These are phyloP conservation scores for Elsinoe perseae DNA, from an alignment of 2,329 filamentous ascomycete species.

Conservation along the genomic window DNA sequence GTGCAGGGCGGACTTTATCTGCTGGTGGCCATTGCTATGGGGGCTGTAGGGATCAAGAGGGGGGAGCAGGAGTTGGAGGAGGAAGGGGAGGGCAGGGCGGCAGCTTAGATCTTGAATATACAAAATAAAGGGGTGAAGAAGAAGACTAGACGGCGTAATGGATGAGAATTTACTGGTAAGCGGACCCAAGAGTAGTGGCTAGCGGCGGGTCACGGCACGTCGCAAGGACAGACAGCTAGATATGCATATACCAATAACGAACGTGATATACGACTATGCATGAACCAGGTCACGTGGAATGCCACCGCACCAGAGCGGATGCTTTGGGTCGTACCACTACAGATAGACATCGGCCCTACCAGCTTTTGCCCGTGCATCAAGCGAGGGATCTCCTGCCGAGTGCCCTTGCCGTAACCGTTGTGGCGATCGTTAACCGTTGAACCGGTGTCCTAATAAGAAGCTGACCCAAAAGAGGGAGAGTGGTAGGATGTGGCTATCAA, in stretches of 20 bases:
- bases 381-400: background rate
- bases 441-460: constrained; percentile 8
- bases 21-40: constrained; percentile 19
- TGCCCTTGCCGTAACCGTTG: background rate
- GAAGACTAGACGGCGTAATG: background rate
- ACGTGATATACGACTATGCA: background rate
- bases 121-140: background rate
- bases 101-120: background rate
- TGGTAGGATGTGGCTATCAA: background rate
- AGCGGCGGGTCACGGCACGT: background rate
- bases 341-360: background rate
- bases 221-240: background rate
- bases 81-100: background rate
- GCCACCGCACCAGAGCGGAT: too few relatives aligned
- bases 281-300: background rate
- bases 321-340: too few relatives aligned
- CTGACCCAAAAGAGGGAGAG: constrained; percentile 6
- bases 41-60: constrained; percentile 4
- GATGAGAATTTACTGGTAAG: background rate
- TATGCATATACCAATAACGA: background rate
- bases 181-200: background rate
- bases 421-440: background rate
- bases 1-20: constrained; percentile 30
- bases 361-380: background rate
- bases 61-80: constrained; percentile 5